Conservation (phyloP, 768 basidiomycete genomes). For the Boletus rubroflammeus region DNA sequence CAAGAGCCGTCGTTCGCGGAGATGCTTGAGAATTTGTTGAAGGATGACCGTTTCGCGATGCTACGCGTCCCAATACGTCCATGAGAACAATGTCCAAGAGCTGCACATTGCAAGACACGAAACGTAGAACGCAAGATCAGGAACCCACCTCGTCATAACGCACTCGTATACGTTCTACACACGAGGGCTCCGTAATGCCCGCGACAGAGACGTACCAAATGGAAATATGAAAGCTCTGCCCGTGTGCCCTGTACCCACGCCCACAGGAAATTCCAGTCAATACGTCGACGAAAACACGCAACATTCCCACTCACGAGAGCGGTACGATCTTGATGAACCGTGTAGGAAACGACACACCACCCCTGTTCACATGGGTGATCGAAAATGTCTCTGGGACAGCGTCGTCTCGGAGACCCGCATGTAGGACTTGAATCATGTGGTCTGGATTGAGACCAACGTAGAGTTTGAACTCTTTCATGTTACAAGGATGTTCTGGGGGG, state of each 20-base stretch:
- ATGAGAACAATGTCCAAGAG: not conserved
- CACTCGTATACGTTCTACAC: constrained; percentile 51
- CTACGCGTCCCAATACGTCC: constrained; percentile 32
- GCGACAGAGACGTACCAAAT: constrained; percentile 70
- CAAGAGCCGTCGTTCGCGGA: constrained; percentile 70
- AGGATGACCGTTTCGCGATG: constrained; percentile 63
- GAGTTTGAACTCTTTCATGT: constrained; percentile 80
- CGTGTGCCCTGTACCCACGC: constrained; percentile 51
- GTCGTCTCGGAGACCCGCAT: constrained; percentile 64
- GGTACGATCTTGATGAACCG: constrained; percentile 74
- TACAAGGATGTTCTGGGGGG: constrained; percentile 74
- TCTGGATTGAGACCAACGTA: constrained; percentile 62
- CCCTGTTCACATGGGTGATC: constrained; percentile 51
- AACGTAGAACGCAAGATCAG: not conserved
- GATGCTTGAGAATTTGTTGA: constrained; percentile 51
- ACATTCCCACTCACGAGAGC: constrained; percentile 51
- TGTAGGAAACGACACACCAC: constrained; percentile 58
- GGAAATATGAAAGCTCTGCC: constrained; percentile 70
- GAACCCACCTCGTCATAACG: constrained; percentile 61
- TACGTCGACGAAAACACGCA: not conserved
- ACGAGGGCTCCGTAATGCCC: constrained; percentile 54
- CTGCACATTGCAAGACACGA: not conserved
- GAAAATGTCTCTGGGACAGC: constrained; percentile 58
- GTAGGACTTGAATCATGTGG: constrained; percentile 65
- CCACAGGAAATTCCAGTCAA: not conserved